phyloP scores from a whole-genome alignment of 2,329 filamentous ascomycete genomes.

The Pezicula neosporulosa region DNA sequence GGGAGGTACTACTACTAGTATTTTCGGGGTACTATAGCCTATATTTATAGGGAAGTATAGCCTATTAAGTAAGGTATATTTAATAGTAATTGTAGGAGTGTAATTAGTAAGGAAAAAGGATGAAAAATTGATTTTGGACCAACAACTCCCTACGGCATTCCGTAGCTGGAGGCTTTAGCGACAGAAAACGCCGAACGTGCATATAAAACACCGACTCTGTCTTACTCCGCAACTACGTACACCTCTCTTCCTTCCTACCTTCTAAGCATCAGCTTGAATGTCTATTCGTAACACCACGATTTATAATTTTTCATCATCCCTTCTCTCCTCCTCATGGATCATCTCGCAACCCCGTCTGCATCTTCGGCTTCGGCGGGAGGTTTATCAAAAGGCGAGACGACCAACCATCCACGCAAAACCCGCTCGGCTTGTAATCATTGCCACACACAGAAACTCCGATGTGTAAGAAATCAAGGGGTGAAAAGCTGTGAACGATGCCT shows the following conservation, averaged over 20 bases:
- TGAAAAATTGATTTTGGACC: too few species aligned
- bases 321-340: background rate
- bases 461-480: constrained; percentile 1
- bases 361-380: background rate
- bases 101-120: too few species aligned
- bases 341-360: background rate
- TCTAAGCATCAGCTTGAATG: background rate
- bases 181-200: constrained; percentile 1
- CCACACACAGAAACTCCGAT: constrained; percentile 8
- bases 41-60: too few species aligned
- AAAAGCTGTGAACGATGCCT: constrained; percentile 6
- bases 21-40: too few species aligned
- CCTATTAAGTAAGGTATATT: too few species aligned
- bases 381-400: background rate
- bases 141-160: too few species aligned
- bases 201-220: background rate
- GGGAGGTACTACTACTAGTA: too few species aligned
- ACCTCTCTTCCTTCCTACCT: background rate
- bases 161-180: background rate
- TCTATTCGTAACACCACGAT: background rate
- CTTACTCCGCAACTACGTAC: background rate
- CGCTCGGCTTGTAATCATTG: constrained; percentile 11
- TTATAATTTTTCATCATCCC: background rate
- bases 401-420: constrained; percentile 1
- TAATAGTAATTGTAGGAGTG: too few species aligned